phyloP scores from a whole-genome alignment of 768 basidiomycete genomes.

The Coprinopsis sp. region DNA sequence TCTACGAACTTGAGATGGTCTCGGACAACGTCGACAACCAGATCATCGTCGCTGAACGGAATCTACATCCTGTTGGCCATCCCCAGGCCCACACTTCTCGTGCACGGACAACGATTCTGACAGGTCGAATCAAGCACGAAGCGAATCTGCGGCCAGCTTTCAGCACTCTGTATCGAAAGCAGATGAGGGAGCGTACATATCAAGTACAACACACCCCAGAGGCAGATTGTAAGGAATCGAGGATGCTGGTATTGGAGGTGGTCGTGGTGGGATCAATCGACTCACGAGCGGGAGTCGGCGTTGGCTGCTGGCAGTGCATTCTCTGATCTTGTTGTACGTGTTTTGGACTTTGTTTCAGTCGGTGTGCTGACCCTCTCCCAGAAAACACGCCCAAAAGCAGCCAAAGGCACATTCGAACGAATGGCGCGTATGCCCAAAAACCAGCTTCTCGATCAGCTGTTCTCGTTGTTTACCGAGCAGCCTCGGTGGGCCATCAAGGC shows the following conservation, averaged over 20 bases:
- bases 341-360: conserved; percentile 2
- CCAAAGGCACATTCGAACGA: conserved; percentile 75
- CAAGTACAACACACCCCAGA: conserved; percentile 59
- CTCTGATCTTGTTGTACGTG: conserved; percentile 59
- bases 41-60: conserved; percentile 77
- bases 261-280: conserved; percentile 69
- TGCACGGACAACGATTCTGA: conserved; percentile 72
- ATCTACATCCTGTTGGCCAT: too few species aligned
- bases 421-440: conserved; percentile 90
- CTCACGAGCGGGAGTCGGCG: conserved; percentile 71
- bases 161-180: conserved; percentile 60
- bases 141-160: conserved; percentile 69
- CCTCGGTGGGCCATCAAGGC: conserved; percentile 80
- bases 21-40: conserved; percentile 83
- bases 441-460: conserved; percentile 82
- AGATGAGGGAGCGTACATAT: conserved; percentile 65
- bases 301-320: conserved; percentile 56
- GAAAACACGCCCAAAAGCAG: conserved; percentile 64
- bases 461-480: conserved; percentile 69
- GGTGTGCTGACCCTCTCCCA: conserved; percentile 21
- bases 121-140: conserved; percentile 78
- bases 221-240: conserved; percentile 74
- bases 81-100: conserved; percentile 45
- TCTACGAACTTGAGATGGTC: conserved; percentile 87
- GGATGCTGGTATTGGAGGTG: conserved; percentile 62